These are phyloP conservation scores for Neurospora pannonica DNA, from an alignment of 495 filamentous ascomycete genomes.

Conservation along the genomic window DNA sequence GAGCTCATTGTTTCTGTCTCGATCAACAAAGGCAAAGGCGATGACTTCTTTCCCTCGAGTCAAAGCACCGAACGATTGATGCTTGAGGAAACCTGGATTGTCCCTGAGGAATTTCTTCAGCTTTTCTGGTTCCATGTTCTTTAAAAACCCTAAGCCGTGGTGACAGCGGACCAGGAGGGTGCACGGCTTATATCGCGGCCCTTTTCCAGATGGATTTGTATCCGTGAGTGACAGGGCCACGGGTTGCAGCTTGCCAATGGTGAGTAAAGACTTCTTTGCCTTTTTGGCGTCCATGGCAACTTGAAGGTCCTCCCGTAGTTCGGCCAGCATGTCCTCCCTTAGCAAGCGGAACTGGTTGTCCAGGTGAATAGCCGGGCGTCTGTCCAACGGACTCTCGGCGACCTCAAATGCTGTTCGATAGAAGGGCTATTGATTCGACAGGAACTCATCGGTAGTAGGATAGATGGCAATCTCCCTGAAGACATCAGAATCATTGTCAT, in stretches of 20 bases:
- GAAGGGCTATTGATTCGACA: conserved; percentile 48
- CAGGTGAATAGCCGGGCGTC: conserved; percentile 44
- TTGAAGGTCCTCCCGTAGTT: conserved; percentile 53
- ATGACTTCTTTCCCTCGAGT: conserved; percentile 40
- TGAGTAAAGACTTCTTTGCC: conserved; percentile 18
- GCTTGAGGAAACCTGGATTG: conserved; percentile 43
- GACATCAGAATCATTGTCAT: conserved; percentile 66
- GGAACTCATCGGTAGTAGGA: conserved; percentile 63
- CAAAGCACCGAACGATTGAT: conserved; percentile 54
- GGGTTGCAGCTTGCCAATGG: conserved; percentile 7
- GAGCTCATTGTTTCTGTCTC: conserved; percentile 29
- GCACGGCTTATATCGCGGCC: conserved; percentile 25
- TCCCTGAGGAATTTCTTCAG: conserved; percentile 40
- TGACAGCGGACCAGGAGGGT: conserved; percentile 35
- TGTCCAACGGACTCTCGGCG: conserved; percentile 17
- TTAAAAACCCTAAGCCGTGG: conserved; percentile 37
- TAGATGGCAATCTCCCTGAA: conserved; percentile 55
- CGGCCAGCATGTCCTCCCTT: conserved; percentile 64
- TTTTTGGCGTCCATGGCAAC: conserved; percentile 34
- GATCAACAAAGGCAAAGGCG: conserved; percentile 52
- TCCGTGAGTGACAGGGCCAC: neutral
- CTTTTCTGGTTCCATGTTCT: conserved; percentile 11
- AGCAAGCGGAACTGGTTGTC: conserved; percentile 76
- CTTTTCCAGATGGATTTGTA: conserved; percentile 3
- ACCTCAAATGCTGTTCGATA: conserved; percentile 41